Evolutionary conservation across 805 yeast species (phyloP).

Genomic region (Kazachstania bromeliacearum): DNA sequence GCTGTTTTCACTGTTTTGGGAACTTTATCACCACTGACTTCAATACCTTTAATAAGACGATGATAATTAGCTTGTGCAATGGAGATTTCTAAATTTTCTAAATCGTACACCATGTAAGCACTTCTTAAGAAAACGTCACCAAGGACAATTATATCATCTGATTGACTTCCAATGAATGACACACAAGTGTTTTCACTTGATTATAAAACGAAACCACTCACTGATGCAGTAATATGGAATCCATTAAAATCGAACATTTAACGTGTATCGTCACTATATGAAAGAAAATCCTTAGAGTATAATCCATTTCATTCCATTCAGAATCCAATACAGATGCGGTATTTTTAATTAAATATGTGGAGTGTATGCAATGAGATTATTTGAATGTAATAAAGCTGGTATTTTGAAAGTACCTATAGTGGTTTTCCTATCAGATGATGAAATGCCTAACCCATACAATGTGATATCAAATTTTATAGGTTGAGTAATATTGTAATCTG

Average conservation of each 20-base stretch:
- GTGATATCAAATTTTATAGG: conserved; percentile 27
- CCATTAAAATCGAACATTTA: conserved; percentile 54
- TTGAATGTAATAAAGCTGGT: conserved; percentile 37
- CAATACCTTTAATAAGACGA: conserved; percentile 33
- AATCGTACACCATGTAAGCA: conserved; percentile 50
- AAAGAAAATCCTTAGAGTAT: conserved; percentile 36
- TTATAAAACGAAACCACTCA: conserved; percentile 26
- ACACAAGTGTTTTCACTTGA: conserved; percentile 30
- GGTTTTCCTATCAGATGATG: conserved; percentile 14
- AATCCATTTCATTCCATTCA: conserved; percentile 33
- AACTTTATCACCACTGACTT: conserved; percentile 34
- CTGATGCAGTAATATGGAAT: conserved; percentile 40
- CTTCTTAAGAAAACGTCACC: conserved; percentile 50
- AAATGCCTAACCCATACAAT: conserved; percentile 24
- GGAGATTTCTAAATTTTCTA: conserved; percentile 37
- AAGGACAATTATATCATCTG: conserved; percentile 28
- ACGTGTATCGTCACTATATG: conserved; percentile 21
- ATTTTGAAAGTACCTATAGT: conserved; percentile 21
- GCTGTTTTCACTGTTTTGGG: conserved; percentile 45
- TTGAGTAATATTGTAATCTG: conserved; percentile 7
- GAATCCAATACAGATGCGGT: conserved; percentile 37
- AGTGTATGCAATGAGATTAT: conserved; percentile 36
- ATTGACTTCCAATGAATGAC: conserved; percentile 31
- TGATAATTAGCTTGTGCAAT: conserved; percentile 37
- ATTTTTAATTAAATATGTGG: conserved; percentile 31